A percentile compares a stretch with the other conserved stretches of the same genome.
Evolutionary conservation across 805 yeast genomes (phyloP).

Genomic region (Candida vaughaniae): DNA sequence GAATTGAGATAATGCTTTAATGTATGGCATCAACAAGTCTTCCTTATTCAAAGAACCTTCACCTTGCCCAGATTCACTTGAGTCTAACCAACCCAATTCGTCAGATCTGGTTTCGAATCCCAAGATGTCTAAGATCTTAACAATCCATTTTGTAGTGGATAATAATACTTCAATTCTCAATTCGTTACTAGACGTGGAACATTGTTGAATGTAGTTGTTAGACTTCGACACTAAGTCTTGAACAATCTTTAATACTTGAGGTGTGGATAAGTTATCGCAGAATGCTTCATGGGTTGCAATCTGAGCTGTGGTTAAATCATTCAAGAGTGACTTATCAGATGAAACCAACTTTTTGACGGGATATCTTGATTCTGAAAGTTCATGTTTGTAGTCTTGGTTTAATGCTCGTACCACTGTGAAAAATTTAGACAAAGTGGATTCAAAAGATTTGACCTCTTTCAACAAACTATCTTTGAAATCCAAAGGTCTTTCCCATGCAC

Average conservation of each 20-base stretch:
- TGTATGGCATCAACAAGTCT: conserved; percentile 75
- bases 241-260: conserved; percentile 64
- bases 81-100: conserved; percentile 76
- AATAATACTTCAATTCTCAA: conserved; percentile 64
- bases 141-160: conserved; percentile 65
- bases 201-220: conserved; percentile 64
- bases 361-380: conserved; percentile 36
- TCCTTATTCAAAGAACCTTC: conserved; percentile 39
- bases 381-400: conserved; percentile 59
- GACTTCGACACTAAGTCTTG: conserved; percentile 67
- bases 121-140: conserved; percentile 64
- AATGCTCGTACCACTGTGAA: conserved; percentile 87
- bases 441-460: conserved; percentile 73
- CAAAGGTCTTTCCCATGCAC: conserved; percentile 88
- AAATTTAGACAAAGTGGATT: conserved; percentile 73
- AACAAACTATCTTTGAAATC: conserved; percentile 86
- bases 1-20: conserved; percentile 72
- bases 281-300: conserved; percentile 69
- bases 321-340: conserved; percentile 55
- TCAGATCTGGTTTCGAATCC: conserved; percentile 77
- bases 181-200: conserved; percentile 43
- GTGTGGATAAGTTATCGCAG: conserved; percentile 85
- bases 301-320: conserved; percentile 52
- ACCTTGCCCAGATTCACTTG: conserved; percentile 16
- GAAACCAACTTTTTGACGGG: conserved; percentile 61